A percentile compares a stretch with the other conserved stretches of the same genome.
These are phyloP conservation scores for Boletus rubropictus DNA, from an alignment of 768 basidiomycete species.

Conservation along the genomic window DNA sequence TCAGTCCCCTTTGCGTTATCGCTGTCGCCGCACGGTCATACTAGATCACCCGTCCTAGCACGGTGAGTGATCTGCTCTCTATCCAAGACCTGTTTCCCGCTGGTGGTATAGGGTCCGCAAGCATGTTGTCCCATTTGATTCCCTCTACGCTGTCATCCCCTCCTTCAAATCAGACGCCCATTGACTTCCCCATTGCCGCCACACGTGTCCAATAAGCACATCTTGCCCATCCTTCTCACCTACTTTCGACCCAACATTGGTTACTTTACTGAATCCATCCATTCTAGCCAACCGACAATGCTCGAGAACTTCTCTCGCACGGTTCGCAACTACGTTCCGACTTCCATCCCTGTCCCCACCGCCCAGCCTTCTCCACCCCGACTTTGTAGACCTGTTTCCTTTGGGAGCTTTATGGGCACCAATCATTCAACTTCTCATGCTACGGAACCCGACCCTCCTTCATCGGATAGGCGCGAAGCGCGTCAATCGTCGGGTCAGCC, in stretches of 20 bases:
- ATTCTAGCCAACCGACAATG: slow-evolving; percentile 42
- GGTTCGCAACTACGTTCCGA: slow-evolving; percentile 50
- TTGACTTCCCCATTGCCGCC: slow-evolving; percentile 1
- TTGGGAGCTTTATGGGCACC: slow-evolving; percentile 38
- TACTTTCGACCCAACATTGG: background rate
- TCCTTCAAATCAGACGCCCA: slow-evolving; percentile 5
- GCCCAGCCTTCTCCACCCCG: slow-evolving; percentile 45
- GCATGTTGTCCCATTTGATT: background rate
- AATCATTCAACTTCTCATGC: slow-evolving; percentile 15
- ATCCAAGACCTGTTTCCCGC: background rate
- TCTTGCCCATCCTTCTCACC: background rate
- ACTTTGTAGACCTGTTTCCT: slow-evolving; percentile 45
- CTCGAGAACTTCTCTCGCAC: slow-evolving; percentile 49
- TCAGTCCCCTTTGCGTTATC: slow-evolving; percentile 9
- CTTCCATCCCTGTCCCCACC: slow-evolving; percentile 44
- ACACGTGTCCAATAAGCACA: slow-evolving; percentile 12
- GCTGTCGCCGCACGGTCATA: slow-evolving; percentile 21
- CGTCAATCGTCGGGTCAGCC: slow-evolving; percentile 9
- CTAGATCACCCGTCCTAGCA: slow-evolving; percentile 28
- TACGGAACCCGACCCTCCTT: slow-evolving; percentile 3
- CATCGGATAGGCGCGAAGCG: slow-evolving; percentile 8
- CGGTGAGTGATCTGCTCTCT: slow-evolving; percentile 21
- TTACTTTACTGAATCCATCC: slow-evolving; percentile 12
- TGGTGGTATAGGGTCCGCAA: background rate
- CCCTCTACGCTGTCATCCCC: slow-evolving; percentile 11